A percentile compares a stretch with the other conserved stretches of the same genome.
These are phyloP conservation scores for Saprolegnia diclina DNA, from an alignment of 352 stramenopile genomes.

Conservation along the genomic window DNA sequence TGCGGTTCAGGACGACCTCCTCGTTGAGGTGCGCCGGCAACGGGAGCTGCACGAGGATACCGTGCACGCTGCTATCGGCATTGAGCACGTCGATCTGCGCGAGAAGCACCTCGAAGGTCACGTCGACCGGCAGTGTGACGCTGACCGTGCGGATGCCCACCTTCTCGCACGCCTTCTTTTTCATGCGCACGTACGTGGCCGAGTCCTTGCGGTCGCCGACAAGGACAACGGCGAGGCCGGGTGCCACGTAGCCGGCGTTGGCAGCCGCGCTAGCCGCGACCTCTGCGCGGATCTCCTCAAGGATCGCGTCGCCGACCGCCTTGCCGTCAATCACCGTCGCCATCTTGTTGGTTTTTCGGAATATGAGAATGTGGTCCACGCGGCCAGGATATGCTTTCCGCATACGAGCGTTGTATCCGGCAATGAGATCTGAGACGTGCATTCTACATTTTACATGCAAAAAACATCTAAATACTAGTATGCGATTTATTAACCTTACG, in stretches of 20 bases:
- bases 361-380: background rate
- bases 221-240: constrained; percentile 96
- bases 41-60: constrained; percentile 93
- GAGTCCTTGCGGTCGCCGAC: constrained; percentile 93
- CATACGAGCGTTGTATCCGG: background rate
- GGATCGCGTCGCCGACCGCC: constrained; percentile 76
- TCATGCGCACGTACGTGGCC: constrained; percentile 96
- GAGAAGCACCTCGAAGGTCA: constrained; percentile 44
- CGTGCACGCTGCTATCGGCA: constrained; percentile 83
- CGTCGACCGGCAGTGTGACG: constrained; percentile 45
- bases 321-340: constrained; percentile 66
- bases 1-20: constrained; percentile 88
- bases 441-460: background rate
- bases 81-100: constrained; percentile 81
- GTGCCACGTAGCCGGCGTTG: constrained; percentile 37
- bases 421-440: background rate
- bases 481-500: too few relatives aligned
- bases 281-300: constrained; percentile 75
- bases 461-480: background rate
- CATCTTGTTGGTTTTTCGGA: background rate
- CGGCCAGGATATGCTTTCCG: background rate
- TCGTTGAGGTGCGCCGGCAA: constrained; percentile 83
- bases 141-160: constrained; percentile 88
- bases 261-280: constrained; percentile 33
- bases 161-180: constrained; percentile 96